Base-by-base conservation (phyloP, 352 stramenopile species). In the Plasmopara halstedii region DNA sequence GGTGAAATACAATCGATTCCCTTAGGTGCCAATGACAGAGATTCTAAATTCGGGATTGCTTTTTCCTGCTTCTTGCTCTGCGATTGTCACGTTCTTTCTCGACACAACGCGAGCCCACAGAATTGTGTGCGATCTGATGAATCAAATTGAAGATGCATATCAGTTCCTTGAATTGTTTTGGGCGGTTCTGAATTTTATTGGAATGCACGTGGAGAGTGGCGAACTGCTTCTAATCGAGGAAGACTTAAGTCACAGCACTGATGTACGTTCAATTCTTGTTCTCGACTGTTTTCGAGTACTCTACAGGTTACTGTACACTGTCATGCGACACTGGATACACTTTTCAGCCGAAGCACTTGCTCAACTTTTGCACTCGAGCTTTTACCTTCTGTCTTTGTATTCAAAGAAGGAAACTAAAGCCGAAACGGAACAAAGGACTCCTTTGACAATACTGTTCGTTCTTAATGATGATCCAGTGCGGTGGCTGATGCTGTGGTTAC, bases 251-350 rank as follows among this genome's bases (percentile, higher is more conserved):
- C 38, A 50, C 21, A 42, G 7, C 9, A 39, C 19, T 0, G 35
- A 68, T 2, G 4, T 26, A 41, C 20, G 22, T 3, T n/a, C 29
- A 2, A 31, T 62, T 17, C 46, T 46, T 17, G 33, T 59, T 1
- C 29, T 74, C 25, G 62, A 85, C 32, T 63, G 62, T 8, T 70
- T 72, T 45, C 70, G 73, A 18, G 33, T 88, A 1, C 15, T 84
- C 4, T 46, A 64, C 10, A 15, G 66, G 2, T 13, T 83, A 17
- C 11, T 85, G n/a, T 45, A 18, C 18, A 56, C 46, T 21, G 25
- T 72, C 0, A 58, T 62, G 10, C 52, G 55, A 11, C 67, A 85
- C 40, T 88, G 76, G 76, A 64, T 82, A 15, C 70, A 88, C 47
- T 70, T 82, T 26, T 52, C 71, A 5, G 1, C 50, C 0, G 76